These are phyloP conservation scores for Stygiomarasmius scandens DNA, from an alignment of 1,284 basidiomycete species.

Conservation along the genomic window DNA sequence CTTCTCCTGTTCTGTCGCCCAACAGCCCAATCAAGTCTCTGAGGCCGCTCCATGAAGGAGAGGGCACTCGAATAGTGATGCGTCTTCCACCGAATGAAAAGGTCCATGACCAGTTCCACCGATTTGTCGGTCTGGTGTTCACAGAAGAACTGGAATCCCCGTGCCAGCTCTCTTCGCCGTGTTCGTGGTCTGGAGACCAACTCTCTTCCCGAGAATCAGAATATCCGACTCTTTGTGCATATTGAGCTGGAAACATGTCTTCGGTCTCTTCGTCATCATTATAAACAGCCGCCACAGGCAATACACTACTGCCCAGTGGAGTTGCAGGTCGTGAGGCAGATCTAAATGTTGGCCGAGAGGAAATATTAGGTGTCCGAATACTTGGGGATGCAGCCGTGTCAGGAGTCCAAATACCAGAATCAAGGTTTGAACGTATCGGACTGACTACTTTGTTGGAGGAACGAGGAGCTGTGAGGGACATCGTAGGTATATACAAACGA, in stretches of 20 bases:
- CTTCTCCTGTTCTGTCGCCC: slow-evolving; percentile 18
- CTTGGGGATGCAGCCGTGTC: slow-evolving; percentile 30
- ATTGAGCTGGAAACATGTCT: slow-evolving; percentile 41
- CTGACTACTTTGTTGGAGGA: slow-evolving; percentile 17
- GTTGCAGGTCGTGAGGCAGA: slow-evolving; percentile 37
- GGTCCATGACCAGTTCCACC: slow-evolving; percentile 39
- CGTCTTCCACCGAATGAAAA: slow-evolving; percentile 46
- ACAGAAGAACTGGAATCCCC: slow-evolving; percentile 2
- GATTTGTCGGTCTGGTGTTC: slow-evolving; percentile 13
- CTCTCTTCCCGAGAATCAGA: slow-evolving; percentile 25
- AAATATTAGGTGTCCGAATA: slow-evolving; percentile 34
- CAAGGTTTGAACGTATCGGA: slow-evolving; percentile 15
- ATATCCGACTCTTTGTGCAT: slow-evolving; percentile 27
- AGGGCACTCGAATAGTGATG: slow-evolving; percentile 39
- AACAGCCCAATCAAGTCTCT: slow-evolving; percentile 21
- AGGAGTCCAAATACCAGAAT: slow-evolving; percentile 39
- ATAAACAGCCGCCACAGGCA: slow-evolving; percentile 24
- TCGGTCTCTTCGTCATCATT: slow-evolving; percentile 41
- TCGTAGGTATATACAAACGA: slow-evolving; percentile 29
- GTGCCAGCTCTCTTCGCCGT: background rate
- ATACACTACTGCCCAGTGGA: slow-evolving; percentile 29
- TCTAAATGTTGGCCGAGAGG: slow-evolving; percentile 31
- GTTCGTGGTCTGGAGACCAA: slow-evolving; percentile 16
- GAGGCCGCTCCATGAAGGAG: slow-evolving; percentile 19
- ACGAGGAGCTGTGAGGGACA: slow-evolving; percentile 18